Conservation (phyloP, 148 eudicot species). For the Chenopodium berlandieri region DNA sequence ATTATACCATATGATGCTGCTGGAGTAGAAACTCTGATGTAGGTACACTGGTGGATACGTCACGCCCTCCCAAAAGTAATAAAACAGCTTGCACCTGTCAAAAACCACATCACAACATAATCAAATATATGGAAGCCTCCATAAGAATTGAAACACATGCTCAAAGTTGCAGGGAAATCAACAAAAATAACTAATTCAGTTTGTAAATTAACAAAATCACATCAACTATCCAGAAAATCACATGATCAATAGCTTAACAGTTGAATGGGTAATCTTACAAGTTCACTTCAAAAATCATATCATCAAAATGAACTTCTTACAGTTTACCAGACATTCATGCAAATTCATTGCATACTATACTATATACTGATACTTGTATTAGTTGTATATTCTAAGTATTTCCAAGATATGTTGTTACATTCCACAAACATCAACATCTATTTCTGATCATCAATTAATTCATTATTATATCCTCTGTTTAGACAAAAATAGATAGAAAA, state of each 20-base stretch:
- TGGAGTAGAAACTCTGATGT: slow-evolving; percentile 37
- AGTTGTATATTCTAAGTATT: neutral
- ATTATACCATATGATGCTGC: slow-evolving; percentile 35
- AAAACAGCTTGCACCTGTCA: slow-evolving; percentile 74
- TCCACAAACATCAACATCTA: neutral
- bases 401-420: neutral
- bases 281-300: neutral
- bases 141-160: neutral
- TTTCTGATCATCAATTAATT: neutral
- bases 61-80: slow-evolving; percentile 62
- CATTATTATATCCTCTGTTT: neutral
- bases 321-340: neutral
- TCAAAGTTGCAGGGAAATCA: neutral
- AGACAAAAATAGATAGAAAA: no score
- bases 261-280: neutral
- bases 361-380: neutral
- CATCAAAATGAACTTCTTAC: neutral
- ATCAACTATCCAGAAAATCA: neutral
- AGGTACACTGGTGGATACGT: slow-evolving; percentile 41
- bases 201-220: neutral
- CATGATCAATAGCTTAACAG: neutral
- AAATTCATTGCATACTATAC: neutral
- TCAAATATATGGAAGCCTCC: neutral
- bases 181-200: neutral
- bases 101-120: neutral